A percentile compares a stretch with the other conserved stretches of the same genome.
Conservation (phyloP, 495 filamentous ascomycete species). For the Penicillium soppii region DNA sequence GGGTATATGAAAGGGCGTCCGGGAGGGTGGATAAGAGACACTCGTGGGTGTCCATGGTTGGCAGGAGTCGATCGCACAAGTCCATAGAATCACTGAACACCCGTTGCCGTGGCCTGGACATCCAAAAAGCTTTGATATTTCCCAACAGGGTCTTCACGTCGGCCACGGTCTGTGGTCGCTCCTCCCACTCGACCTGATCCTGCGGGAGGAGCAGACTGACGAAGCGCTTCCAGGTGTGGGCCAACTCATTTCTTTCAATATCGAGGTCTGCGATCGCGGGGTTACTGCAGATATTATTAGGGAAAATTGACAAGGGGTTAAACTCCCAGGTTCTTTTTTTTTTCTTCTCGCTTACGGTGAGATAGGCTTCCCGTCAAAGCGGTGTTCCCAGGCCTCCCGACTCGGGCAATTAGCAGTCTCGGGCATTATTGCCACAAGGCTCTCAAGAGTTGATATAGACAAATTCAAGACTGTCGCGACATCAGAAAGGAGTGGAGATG, state of each 20-base stretch:
- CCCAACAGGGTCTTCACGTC: constrained; percentile 36
- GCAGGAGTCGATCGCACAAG: constrained; percentile 37
- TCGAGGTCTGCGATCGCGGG: constrained; percentile 41
- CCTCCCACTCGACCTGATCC: constrained; percentile 33
- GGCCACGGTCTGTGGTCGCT: constrained; percentile 31
- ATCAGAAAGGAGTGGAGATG: constrained; percentile 21
- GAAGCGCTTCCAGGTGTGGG: constrained; percentile 44
- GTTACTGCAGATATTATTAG: constrained; percentile 18
- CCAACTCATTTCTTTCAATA: constrained; percentile 46
- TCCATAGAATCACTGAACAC: constrained; percentile 29
- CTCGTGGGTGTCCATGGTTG: constrained; percentile 38
- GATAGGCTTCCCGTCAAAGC: constrained; percentile 27
- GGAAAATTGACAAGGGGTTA: background rate
- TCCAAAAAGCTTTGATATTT: constrained; percentile 32
- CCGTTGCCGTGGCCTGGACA: constrained; percentile 27
- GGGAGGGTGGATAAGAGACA: constrained; percentile 36
- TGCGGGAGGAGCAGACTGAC: constrained; percentile 32
- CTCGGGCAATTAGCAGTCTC: constrained; percentile 8
- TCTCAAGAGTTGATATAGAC: constrained; percentile 1
- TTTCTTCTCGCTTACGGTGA: constrained; percentile 20
- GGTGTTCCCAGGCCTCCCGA: constrained; percentile 16
- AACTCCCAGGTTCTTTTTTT: background rate
- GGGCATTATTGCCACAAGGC: constrained; percentile 23
- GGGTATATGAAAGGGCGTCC: constrained; percentile 33
- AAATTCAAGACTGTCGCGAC: constrained; percentile 18